Evolutionary conservation across 352 stramenopile species (phyloP), one percentile per base, ranked within the genome.

Genomic region (Pythium apleroticum): DNA sequence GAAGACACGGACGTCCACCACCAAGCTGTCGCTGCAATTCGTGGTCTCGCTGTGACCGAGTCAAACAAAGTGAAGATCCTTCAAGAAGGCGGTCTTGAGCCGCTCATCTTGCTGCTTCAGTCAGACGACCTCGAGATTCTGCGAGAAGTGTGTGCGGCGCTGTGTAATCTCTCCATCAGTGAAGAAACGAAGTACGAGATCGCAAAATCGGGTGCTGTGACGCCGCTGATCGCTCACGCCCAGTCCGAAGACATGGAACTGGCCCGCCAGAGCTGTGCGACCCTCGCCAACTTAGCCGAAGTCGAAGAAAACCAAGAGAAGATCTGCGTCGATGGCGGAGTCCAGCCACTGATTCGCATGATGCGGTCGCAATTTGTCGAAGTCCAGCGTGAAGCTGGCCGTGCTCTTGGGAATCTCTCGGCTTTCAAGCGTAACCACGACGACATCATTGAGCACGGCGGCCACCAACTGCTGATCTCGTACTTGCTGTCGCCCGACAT

Each of bases 171-270:
- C 28, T 97, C 93, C 7, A 75, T 98, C 33, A 93, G 87, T 31
- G 95, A 98, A 54, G 96, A 99, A 69, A 99, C 97, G 68, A 99
- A 99, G 73, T 98, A 98, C 64, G 97, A 99, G 71, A 97, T 99
- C 37, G 86, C 90, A 19, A 98, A 98, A 68, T 97, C 82, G 52
- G 96, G 96, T 3, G 90, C 89, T 4, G 85, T 99, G 15, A 59
- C 86, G 14, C 87, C 92, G 20, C 77, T 99, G 3, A 95, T 99
- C 33, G 75, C 80, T 6, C 89, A 97, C 43, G 93, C 96, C 12
- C 86, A 97, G 68, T 97, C 83, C 8, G 93, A 98, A 68, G 96
- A 99, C 70, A 95, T 97, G 79, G 77, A 94, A 33, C 77, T 98
- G 6, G 83, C 95, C 2, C 84, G 81, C 0, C 93, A 98, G 64